These are phyloP conservation scores for Cucurbita ficifolia DNA, from an alignment of 306 rosid genomes.

Conservation along the genomic window DNA sequence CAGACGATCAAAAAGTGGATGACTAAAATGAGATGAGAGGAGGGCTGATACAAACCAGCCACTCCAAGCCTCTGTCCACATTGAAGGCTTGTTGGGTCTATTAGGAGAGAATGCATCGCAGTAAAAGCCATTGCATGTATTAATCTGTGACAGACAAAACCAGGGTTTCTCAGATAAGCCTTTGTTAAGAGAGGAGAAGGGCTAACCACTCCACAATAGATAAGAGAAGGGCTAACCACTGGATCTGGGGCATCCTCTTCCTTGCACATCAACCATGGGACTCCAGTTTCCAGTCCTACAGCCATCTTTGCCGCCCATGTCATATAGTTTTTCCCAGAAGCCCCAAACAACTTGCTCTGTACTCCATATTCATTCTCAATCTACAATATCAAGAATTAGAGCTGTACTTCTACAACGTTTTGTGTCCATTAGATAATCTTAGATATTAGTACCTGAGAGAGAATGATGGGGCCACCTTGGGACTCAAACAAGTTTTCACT, in stretches of 20 bases:
- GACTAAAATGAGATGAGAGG: background rate
- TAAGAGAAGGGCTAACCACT: constrained; percentile 43
- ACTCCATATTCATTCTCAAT: constrained; percentile 92
- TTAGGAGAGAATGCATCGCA: constrained; percentile 87
- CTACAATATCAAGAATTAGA: constrained; percentile 23
- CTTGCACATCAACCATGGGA: constrained; percentile 99
- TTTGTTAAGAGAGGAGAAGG: constrained; percentile 3
- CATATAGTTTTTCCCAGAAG: constrained; percentile 67
- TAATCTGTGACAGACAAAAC: constrained; percentile 45
- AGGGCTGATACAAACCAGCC: constrained; percentile 61
- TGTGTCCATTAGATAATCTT: background rate
- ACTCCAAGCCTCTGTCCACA: constrained; percentile 99
- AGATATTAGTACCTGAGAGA: constrained; percentile 59
- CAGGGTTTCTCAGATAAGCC: constrained; percentile 14
- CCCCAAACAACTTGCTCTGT: constrained; percentile 73
- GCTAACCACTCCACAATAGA: constrained; percentile 34
- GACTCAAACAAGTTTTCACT: constrained; percentile 71
- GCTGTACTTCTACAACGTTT: background rate
- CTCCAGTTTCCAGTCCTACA: constrained; percentile 76
- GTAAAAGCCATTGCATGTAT: constrained; percentile 94
- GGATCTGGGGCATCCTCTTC: constrained; percentile 99
- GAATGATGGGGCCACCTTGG: constrained; percentile 97
- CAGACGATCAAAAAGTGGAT: background rate
- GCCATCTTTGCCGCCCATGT: constrained; percentile 99
- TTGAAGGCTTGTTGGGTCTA: constrained; percentile 77